These are phyloP conservation scores for Fusarium pilosicola DNA, from an alignment of 2,329 filamentous ascomycete genomes.

Conservation along the genomic window DNA sequence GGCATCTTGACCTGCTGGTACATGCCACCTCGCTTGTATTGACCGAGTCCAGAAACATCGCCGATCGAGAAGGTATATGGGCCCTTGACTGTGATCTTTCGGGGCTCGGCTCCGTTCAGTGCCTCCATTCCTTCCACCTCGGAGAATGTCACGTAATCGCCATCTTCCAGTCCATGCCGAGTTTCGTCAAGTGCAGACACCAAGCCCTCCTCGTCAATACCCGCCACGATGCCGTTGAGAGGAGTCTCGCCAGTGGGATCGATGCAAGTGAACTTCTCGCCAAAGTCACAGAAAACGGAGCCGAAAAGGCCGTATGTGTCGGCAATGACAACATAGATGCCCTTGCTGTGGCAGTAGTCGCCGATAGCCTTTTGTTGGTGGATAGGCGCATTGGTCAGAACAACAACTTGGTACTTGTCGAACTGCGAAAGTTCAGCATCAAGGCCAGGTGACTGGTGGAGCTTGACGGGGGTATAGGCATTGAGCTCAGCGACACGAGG, in stretches of 20 bases:
- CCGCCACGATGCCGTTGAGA: constrained; percentile 87
- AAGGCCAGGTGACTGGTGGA: constrained; percentile 74
- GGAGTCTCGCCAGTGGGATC: constrained; percentile 92
- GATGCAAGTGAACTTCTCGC: constrained; percentile 89
- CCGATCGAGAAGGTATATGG: constrained; percentile 98
- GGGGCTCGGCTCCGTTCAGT: constrained; percentile 83
- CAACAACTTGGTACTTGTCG: constrained; percentile 91
- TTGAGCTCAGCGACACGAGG: constrained; percentile 95
- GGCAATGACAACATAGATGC: constrained; percentile 87
- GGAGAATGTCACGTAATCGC: constrained; percentile 94
- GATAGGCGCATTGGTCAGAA: constrained; percentile 85
- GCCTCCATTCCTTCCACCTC: constrained; percentile 93
- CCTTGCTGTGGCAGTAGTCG: constrained; percentile 93
- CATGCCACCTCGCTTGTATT: constrained; percentile 88
- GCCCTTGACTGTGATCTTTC: constrained; percentile 92
- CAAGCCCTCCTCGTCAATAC: constrained; percentile 87
- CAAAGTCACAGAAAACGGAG: constrained; percentile 96
- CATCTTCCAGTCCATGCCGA: constrained; percentile 93
- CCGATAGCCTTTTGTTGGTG: constrained; percentile 84
- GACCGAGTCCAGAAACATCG: constrained; percentile 85
- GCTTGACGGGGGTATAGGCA: constrained; percentile 89
- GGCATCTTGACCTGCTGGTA: constrained; percentile 99
- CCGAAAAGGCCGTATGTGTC: constrained; percentile 96
- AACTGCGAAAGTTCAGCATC: constrained; percentile 81
- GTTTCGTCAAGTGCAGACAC: constrained; percentile 96